A percentile compares a stretch with the other conserved stretches of the same genome.
These are phyloP conservation scores for Boehmeria nivea DNA, from an alignment of 306 rosid genomes.

Conservation along the genomic window DNA sequence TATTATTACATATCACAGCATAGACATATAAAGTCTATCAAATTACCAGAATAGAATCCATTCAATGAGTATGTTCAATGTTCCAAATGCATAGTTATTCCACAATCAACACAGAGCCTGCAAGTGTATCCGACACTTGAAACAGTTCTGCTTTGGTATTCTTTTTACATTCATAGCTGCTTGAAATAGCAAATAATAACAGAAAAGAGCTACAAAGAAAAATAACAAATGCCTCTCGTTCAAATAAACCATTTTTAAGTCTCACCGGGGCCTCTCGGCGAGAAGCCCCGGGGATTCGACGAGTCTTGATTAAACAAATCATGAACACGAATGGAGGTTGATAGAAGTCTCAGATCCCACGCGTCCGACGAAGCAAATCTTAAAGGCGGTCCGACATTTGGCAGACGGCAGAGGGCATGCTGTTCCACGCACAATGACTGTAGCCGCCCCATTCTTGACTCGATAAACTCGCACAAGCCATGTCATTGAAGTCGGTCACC, in stretches of 20 bases:
- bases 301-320: too few relatives aligned
- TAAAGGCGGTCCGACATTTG: slow-evolving; percentile 51
- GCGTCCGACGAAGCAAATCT: too few relatives aligned
- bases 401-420: slow-evolving; percentile 49
- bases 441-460: slow-evolving; percentile 49
- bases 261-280: slow-evolving; percentile 30
- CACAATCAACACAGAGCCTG: too few relatives aligned
- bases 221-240: slow-evolving; percentile 11
- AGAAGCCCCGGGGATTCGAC: too few relatives aligned
- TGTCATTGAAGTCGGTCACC: slow-evolving; percentile 40
- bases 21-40: slow-evolving; percentile 3
- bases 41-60: slow-evolving; percentile 7
- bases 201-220: slow-evolving; percentile 24
- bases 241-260: slow-evolving; percentile 20
- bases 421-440: slow-evolving; percentile 51
- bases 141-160: slow-evolving; percentile 30
- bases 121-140: too few relatives aligned
- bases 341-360: too few relatives aligned
- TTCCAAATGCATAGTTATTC: slow-evolving; percentile 26
- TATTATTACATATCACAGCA: neutral
- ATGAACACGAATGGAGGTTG: too few relatives aligned
- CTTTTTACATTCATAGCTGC: slow-evolving; percentile 31
- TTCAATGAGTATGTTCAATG: slow-evolving; percentile 3
- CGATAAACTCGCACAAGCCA: slow-evolving; percentile 34
- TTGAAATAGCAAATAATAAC: slow-evolving; percentile 4